Percentiles rank a stretch among this genome's conserved stretches.
phyloP scores from a whole-genome alignment of 768 basidiomycete genomes.

The Porphyrellus cyaneotinctus region DNA sequence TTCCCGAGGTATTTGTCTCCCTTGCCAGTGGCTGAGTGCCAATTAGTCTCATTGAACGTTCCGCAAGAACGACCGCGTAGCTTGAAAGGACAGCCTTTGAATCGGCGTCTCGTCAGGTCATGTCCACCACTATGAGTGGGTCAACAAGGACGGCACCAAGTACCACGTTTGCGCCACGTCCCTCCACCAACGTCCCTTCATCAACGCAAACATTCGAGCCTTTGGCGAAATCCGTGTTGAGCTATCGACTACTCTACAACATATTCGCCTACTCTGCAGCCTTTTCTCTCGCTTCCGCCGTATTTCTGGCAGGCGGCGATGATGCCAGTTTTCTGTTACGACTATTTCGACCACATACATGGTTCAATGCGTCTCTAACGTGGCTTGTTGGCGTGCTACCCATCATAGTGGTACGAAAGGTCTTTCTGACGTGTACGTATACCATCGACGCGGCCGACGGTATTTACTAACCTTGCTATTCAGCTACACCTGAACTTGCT shows the following conservation, averaged over 20 bases:
- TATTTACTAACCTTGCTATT: not conserved
- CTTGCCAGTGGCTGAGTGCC: too few species aligned
- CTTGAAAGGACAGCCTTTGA: not conserved
- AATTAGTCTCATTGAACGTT: too few species aligned
- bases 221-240: conserved; percentile 57
- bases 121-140: conserved; percentile 3
- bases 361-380: conserved; percentile 37
- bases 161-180: conserved; percentile 35
- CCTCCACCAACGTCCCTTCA: conserved; percentile 54
- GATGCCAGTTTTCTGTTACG: conserved; percentile 27
- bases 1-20: not conserved
- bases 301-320: conserved; percentile 28
- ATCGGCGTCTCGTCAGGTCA: not conserved
- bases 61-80: too few species aligned
- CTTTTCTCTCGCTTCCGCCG: conserved; percentile 42
- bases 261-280: conserved; percentile 50
- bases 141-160: conserved; percentile 5
- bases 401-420: conserved; percentile 52
- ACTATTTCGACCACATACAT: conserved; percentile 42
- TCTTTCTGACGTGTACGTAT: conserved; percentile 53
- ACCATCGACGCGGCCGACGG: not conserved
- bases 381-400: conserved; percentile 59
- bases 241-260: conserved; percentile 52
- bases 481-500: conserved; percentile 46
- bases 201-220: conserved; percentile 61